Evolutionary conservation across 768 basidiomycete genomes (phyloP), one percentile per base, ranked within the genome.

Genomic region (Amanita subjunquillea): DNA sequence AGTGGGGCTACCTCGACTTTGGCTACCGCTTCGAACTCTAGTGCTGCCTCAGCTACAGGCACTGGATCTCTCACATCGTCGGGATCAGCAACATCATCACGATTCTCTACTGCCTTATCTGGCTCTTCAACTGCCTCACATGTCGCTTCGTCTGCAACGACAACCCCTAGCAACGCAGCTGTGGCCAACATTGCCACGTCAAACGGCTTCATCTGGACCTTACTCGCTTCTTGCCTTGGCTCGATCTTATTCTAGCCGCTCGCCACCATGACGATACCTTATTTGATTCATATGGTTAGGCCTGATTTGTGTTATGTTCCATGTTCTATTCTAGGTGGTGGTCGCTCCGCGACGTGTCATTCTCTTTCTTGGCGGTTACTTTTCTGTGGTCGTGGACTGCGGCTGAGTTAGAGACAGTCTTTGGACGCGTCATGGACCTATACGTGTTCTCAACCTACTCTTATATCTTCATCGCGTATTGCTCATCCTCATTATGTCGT

Each of bases 51-150:
- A 3, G 10, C 32, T 4, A 32, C 32, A 10, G 32, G 32, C 32
- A 32, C 9, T 3, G 32, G 32, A 32, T 10, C 1, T 12, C 3
- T 32, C 32, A 32, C 32, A 1, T 8, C 7, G 9, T 9, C 29
- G 3, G 25, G 20, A 27, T n/a, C n/a, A 13, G 12, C 17, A 20
- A 38, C 36, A 8, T 41, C 53, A 20, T 54, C 53, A 3, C 38
- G 53, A 47, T 48, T 48, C 13, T 54, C 53, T 12, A 48, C 53
- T 1, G 5, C 29, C 13, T 48, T 45, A 7, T 36, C 51, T 9
- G 20, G 34, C 36, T 13, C 43, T 12, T 34, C 32, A n/a, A 36
- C 42, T 8, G 15, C 20, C 10, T 25, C 34, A 32, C 32, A 12
- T 32, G 10, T 10, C 4, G 27, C 42, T 7, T 12, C 51, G 13